phyloP scores from a whole-genome alignment of 2,329 filamentous ascomycete species.

The Nigrospora sphaerica region DNA sequence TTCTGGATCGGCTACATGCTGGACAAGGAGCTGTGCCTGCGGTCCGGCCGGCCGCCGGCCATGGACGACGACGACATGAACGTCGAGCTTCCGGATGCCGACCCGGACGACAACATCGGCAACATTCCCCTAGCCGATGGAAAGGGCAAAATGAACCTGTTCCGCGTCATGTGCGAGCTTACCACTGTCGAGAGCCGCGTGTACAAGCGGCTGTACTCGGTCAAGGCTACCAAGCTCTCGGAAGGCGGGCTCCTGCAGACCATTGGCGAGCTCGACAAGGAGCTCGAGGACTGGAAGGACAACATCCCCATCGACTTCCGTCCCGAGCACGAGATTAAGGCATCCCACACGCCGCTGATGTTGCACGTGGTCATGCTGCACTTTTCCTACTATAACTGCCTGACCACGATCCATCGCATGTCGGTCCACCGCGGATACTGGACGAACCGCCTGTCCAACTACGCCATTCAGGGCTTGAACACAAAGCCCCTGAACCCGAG shows the following conservation, averaged over 20 bases:
- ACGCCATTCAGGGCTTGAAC: conserved; percentile 90
- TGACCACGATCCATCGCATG: conserved; percentile 98
- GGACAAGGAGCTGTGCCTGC: conserved; percentile 56
- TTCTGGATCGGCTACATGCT: conserved; percentile 62
- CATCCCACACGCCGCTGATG: conserved; percentile 86
- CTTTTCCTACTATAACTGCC: conserved; percentile 94
- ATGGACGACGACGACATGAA: conserved; percentile 77
- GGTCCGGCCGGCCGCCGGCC: conserved; percentile 51
- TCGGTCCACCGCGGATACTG: conserved; percentile 96
- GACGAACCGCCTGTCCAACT: conserved; percentile 92
- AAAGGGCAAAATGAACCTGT: conserved; percentile 89
- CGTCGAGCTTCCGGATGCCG: conserved; percentile 85
- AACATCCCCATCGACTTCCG: conserved; percentile 90
- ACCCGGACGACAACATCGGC: conserved; percentile 86
- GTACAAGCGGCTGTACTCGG: conserved; percentile 88
- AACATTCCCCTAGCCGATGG: conserved; percentile 87
- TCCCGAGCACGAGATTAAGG: conserved; percentile 95
- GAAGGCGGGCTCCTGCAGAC: conserved; percentile 91
- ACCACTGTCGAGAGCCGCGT: conserved; percentile 88
- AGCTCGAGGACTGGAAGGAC: conserved; percentile 94
- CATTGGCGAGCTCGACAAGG: conserved; percentile 86
- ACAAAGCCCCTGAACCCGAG: conserved; percentile 84
- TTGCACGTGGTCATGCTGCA: conserved; percentile 91
- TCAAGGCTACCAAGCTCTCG: conserved; percentile 83
- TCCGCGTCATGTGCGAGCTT: conserved; percentile 87